phyloP scores from a whole-genome alignment of 2,329 filamentous ascomycete species.

The Monilinia laxa region DNA sequence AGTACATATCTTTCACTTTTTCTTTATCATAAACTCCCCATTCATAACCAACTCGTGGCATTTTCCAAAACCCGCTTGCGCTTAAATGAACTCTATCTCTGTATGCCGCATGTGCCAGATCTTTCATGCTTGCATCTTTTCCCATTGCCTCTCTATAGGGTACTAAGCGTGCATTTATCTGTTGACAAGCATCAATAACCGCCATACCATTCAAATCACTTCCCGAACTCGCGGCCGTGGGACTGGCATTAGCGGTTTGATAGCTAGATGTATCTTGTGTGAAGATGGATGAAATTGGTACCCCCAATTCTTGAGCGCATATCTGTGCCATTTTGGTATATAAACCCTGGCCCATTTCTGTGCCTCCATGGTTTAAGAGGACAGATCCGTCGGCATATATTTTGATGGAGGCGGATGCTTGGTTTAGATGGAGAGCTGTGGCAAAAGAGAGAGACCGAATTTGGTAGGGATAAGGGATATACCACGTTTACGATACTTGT shows the following conservation, averaged over 20 bases:
- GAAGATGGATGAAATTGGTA: constrained; percentile 76
- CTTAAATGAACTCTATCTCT: constrained; percentile 91
- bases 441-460: constrained; percentile 91
- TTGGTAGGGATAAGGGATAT: constrained; percentile 76
- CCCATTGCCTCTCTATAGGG: constrained; percentile 84
- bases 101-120: constrained; percentile 87
- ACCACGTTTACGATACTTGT: constrained; percentile 94
- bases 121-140: constrained; percentile 74
- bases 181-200: constrained; percentile 83
- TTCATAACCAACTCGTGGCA: constrained; percentile 88
- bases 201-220: constrained; percentile 97
- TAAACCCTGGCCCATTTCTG: constrained; percentile 91
- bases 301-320: constrained; percentile 78
- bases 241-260: constrained; percentile 87
- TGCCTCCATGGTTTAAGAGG: constrained; percentile 88
- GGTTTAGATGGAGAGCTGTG: constrained; percentile 90
- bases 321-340: constrained; percentile 97
- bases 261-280: constrained; percentile 94
- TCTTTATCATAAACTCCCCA: constrained; percentile 87
- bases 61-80: constrained; percentile 94
- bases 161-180: constrained; percentile 79
- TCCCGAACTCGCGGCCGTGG: constrained; percentile 87
- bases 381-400: constrained; percentile 94
- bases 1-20: constrained; percentile 67
- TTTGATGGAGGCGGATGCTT: constrained; percentile 89